Conservation (phyloP, 2,329 filamentous ascomycete species). For the Trichoderma oligosporum region DNA sequence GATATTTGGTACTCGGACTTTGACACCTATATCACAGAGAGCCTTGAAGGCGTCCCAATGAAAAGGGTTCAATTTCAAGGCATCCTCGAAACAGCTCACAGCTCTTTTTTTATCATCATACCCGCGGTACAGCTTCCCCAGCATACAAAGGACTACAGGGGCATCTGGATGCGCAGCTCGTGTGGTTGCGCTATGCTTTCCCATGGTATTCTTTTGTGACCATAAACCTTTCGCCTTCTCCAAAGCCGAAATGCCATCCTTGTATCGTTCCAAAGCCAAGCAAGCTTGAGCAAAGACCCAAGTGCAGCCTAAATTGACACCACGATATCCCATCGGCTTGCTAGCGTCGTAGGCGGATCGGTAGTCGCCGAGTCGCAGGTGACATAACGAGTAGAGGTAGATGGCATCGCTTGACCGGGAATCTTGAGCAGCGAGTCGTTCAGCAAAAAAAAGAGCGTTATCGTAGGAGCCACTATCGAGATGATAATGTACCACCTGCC, state of each 20-base stretch:
- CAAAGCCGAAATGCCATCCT: conserved; percentile 77
- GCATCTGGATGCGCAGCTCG: conserved; percentile 77
- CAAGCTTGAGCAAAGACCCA: conserved; percentile 92
- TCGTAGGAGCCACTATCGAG: conserved; percentile 87
- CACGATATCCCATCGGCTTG: conserved; percentile 65
- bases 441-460: conserved; percentile 91
- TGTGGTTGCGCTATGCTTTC: conserved; percentile 74
- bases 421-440: conserved; percentile 80
- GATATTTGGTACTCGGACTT: conserved; percentile 77
- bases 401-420: conserved; percentile 73
- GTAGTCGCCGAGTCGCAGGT: conserved; percentile 76
- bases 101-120: conserved; percentile 82
- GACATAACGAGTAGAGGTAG: conserved; percentile 79
- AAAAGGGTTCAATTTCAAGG: conserved; percentile 85
- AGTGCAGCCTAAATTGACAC: conserved; percentile 76
- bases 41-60: conserved; percentile 96
- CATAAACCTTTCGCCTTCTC: conserved; percentile 79
- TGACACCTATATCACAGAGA: conserved; percentile 82
- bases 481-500: conserved; percentile 61
- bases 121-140: conserved; percentile 82
- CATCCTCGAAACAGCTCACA: conserved; percentile 80
- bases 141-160: conserved; percentile 73
- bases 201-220: conserved; percentile 71
- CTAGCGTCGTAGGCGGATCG: conserved; percentile 83
- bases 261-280: conserved; percentile 70